Evolutionary conservation across 202 grass and related monocot genomes (phyloP).

Genomic region (Schoenoplectus triqueter): DNA sequence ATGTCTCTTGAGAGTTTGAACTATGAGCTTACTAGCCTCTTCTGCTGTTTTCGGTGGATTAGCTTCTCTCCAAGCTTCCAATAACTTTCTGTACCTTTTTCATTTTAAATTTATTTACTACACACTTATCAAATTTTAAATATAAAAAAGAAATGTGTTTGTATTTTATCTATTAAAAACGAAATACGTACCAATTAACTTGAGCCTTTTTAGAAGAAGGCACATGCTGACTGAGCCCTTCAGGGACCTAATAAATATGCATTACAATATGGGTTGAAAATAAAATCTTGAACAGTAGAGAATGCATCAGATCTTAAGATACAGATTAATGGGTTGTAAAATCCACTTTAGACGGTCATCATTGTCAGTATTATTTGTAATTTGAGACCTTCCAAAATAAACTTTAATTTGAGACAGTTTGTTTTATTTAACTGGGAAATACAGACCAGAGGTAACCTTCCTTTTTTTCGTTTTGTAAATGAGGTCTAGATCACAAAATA

Average conservation of each 20-base stretch:
- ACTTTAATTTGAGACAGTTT: background rate
- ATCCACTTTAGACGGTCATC: background rate
- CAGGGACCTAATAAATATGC: constrained; percentile 55
- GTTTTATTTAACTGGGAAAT: background rate
- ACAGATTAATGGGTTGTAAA: background rate
- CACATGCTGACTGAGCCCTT: constrained; percentile 66
- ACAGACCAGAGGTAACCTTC: background rate
- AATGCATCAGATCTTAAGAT: background rate
- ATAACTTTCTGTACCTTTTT: constrained; percentile 82
- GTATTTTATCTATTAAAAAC: background rate
- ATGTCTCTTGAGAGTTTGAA: constrained; percentile 88
- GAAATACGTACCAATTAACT: constrained; percentile 70
- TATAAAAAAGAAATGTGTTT: background rate
- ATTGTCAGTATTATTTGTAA: background rate
- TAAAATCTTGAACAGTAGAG: constrained; percentile 21
- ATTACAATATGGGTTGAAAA: background rate
- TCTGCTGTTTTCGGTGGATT: constrained; percentile 75
- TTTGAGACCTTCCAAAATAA: background rate
- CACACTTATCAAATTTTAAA: background rate
- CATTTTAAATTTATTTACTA: constrained; percentile 1
- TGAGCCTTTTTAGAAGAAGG: constrained; percentile 90
- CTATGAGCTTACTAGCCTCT: constrained; percentile 64
- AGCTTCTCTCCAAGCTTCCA: constrained; percentile 80
- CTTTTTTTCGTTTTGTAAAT: background rate
- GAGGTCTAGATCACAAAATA: background rate